phyloP scores from a whole-genome alignment of 2,329 filamentous ascomycete genomes.

The Pyrenochaeta sp. region DNA sequence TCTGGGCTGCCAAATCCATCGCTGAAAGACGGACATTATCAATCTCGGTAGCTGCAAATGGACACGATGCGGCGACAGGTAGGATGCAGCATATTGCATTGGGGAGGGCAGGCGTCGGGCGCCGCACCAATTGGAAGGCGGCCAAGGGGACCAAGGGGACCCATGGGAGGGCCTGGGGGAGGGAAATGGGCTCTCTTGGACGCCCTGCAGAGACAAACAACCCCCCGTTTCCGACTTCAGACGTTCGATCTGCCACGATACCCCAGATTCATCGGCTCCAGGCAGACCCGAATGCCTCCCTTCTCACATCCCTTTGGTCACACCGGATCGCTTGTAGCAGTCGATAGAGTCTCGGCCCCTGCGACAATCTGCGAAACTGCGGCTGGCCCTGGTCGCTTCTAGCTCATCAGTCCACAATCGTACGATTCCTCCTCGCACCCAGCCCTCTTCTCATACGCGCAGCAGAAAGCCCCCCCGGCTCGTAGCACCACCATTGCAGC shows the following conservation, averaged over 20 bases:
- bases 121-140: not conserved
- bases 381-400: not conserved
- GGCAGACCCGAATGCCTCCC: not conserved
- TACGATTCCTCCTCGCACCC: conserved; percentile 17
- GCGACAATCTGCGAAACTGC: not conserved
- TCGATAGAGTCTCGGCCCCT: not conserved
- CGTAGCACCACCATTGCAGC: conserved; percentile 10
- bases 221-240: not conserved
- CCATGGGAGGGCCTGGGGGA: not conserved
- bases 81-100: not conserved
- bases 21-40: too few relatives aligned
- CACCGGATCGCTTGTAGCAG: not conserved
- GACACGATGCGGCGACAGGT: too few relatives aligned
- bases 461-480: conserved; percentile 8
- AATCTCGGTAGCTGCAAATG: too few relatives aligned
- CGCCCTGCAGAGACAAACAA: not conserved
- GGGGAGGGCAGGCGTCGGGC: not conserved
- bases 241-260: not conserved
- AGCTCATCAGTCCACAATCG: conserved; percentile 12
- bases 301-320: not conserved
- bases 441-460: conserved; percentile 9
- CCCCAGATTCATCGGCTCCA: not conserved
- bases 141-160: not conserved
- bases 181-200: too few relatives aligned
- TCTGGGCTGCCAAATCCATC: not conserved